Conservation (phyloP, 495 filamentous ascomycete genomes). For the Xylaria nigripes region DNA sequence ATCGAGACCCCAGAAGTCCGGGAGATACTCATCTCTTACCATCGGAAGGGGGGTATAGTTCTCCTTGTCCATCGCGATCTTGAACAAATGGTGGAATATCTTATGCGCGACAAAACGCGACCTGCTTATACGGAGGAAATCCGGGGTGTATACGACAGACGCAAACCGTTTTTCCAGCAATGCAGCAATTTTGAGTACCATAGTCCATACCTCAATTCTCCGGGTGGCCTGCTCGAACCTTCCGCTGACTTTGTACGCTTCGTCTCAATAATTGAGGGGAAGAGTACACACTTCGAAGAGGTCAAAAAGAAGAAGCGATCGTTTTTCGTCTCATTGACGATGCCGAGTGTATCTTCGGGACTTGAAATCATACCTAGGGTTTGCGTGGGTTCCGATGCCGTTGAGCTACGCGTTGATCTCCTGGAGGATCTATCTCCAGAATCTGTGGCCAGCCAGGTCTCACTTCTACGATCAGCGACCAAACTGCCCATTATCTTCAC, state of each 20-base stretch:
- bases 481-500: constrained; percentile 90
- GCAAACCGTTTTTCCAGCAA: constrained; percentile 83
- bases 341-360: constrained; percentile 60
- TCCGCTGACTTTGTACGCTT: constrained; percentile 76
- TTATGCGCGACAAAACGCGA: constrained; percentile 81
- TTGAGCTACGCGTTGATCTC: constrained; percentile 90
- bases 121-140: constrained; percentile 94
- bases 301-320: constrained; percentile 66
- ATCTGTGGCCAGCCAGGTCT: constrained; percentile 73
- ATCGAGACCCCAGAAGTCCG: constrained; percentile 83
- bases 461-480: constrained; percentile 65
- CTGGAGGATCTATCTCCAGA: constrained; percentile 68
- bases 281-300: constrained; percentile 51
- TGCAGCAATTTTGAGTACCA: constrained; percentile 96
- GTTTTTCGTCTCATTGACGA: constrained; percentile 88
- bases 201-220: constrained; percentile 58
- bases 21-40: constrained; percentile 62
- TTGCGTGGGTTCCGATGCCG: constrained; percentile 81
- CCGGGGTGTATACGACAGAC: constrained; percentile 81
- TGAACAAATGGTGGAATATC: constrained; percentile 78
- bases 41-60: constrained; percentile 77
- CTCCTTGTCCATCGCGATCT: constrained; percentile 83
- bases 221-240: constrained; percentile 50
- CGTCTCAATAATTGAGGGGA: constrained; percentile 63
- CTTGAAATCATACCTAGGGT: constrained; percentile 59